Percentiles rank a stretch among this genome's conserved stretches.
Conservation (phyloP, 2,329 filamentous ascomycete genomes). For the Aspergillus fumigatiaffinis region DNA sequence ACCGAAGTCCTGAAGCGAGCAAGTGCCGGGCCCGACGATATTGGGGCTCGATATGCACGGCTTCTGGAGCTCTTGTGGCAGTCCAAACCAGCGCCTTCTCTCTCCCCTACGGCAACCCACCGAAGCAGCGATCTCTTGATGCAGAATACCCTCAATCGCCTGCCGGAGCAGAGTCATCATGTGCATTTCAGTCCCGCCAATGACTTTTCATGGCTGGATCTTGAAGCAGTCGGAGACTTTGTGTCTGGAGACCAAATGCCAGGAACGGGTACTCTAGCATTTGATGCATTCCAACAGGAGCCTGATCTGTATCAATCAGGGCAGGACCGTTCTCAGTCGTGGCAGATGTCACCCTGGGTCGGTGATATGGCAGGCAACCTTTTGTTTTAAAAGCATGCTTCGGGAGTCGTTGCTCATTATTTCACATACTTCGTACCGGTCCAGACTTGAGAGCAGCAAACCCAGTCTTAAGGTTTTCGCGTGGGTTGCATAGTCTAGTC, state of each 20-base stretch:
- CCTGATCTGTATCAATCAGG: slow-evolving; percentile 26
- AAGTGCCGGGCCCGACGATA: slow-evolving; percentile 55
- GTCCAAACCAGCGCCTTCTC: slow-evolving; percentile 31
- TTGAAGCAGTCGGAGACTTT: slow-evolving; percentile 58
- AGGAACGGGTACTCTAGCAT: slow-evolving; percentile 30
- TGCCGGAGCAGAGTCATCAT: slow-evolving; percentile 34
- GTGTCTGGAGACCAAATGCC: slow-evolving; percentile 45
- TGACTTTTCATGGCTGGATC: slow-evolving; percentile 60
- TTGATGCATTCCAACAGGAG: slow-evolving; percentile 35
- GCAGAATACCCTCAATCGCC: slow-evolving; percentile 24
- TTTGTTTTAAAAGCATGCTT: slow-evolving; percentile 23
- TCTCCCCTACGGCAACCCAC: slow-evolving; percentile 23
- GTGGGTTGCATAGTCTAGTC: neutral
- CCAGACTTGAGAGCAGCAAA: too few relatives aligned
- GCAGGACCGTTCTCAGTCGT: slow-evolving; percentile 30
- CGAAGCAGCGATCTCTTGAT: slow-evolving; percentile 30
- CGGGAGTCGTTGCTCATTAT: neutral
- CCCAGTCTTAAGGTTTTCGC: neutral
- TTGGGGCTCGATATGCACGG: slow-evolving; percentile 59
- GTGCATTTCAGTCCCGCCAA: slow-evolving; percentile 47
- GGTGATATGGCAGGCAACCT: slow-evolving; percentile 38
- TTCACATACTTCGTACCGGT: too few relatives aligned
- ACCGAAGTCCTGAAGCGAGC: slow-evolving; percentile 58
- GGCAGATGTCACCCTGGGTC: slow-evolving; percentile 39
- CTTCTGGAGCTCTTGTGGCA: slow-evolving; percentile 60